Base-by-base conservation (phyloP, 2,329 filamentous ascomycete genomes). In the Sordariomycetes sp. region DNA sequence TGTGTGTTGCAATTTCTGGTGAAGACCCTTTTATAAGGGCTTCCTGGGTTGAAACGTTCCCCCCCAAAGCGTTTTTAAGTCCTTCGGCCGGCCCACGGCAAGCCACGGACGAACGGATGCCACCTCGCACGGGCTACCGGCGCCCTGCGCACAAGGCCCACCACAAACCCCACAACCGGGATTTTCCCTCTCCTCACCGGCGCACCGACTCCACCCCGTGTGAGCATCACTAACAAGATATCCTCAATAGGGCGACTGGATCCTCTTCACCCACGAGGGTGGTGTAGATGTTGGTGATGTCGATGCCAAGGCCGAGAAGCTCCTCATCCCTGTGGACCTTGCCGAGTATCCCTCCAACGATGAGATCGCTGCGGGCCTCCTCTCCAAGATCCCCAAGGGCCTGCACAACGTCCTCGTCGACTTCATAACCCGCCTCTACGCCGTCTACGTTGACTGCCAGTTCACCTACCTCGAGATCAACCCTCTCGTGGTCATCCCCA, bases 391-490 rank as follows among this genome's bases (percentile, higher is more conserved):
- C 53, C 94, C 94, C 67, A 78, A 89, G 77, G 92, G 92, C 71
- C 81, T 99, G 56, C 94, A 99, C 84, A 96, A 96, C 69, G 94
- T 99, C 69, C 84, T 99, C 60, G 89, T 99, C 62, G 94, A 99
- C 82, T 99, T 99, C 82, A 99, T 99, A 78, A 90, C 90, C 68
- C 86, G 94, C 67, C 82, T 99, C 64, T 99, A 99, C 72, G 94
- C 92, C 66, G 94, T 57, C 34, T 57, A 57, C 20, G 56, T 57
- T 48, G 94, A 99, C 81, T 95, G 89, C 84, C 94, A 99, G 76
- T 99, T 99, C 84, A 97, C 94, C 69, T 99, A 99, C 80, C 90
- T 99, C 66, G 94, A 99, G 77, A 99, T 99, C 81, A 99, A 99
- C 85, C 94, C 94, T 65, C 80, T 99, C 63, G 94, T 99, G 61